phyloP scores from a whole-genome alignment of 768 basidiomycete genomes.

The Trametes sanguinea region DNA sequence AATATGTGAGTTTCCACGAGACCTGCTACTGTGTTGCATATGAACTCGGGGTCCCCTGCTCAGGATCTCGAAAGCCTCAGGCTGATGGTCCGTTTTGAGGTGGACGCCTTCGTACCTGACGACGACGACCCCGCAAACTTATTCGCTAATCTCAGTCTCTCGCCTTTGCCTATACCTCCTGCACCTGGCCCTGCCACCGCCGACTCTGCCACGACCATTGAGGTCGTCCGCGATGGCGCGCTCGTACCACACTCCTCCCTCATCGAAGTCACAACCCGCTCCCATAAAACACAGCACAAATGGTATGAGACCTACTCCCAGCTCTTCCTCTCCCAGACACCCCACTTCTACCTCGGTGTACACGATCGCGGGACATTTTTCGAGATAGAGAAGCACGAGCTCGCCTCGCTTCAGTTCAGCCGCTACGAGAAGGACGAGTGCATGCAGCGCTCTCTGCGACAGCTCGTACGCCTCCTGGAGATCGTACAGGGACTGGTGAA shows the following conservation, averaged over 20 bases:
- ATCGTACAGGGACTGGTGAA: conserved; percentile 49
- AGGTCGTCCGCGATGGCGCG: conserved; percentile 28
- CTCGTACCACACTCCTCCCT: conserved; percentile 39
- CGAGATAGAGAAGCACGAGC: conserved; percentile 45
- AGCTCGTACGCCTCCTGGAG: conserved; percentile 31
- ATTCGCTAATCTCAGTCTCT: conserved; percentile 1
- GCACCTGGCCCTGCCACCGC: not conserved
- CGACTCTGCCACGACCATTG: conserved; percentile 16
- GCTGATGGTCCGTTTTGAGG: conserved; percentile 28
- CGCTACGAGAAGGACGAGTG: conserved; percentile 22
- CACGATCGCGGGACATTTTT: conserved; percentile 57
- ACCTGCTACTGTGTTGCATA: not conserved
- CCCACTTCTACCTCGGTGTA: conserved; percentile 55
- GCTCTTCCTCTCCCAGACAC: conserved; percentile 68
- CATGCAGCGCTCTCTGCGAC: conserved; percentile 33
- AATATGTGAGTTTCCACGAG: conserved; percentile 22
- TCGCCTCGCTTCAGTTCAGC: conserved; percentile 22
- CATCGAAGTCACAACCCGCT: conserved; percentile 33
- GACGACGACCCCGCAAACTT: conserved; percentile 2
- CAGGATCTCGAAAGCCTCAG: conserved; percentile 25
- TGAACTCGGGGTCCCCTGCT: not conserved
- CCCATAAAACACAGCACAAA: conserved; percentile 29
- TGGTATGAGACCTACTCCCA: conserved; percentile 68
- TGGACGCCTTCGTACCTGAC: conserved; percentile 25
- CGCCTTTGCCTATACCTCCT: not conserved